Percentiles rank a stretch among this genome's conserved stretches.
Evolutionary conservation across 345 rosid species (phyloP).

Genomic region (Eucalyptus marginata): DNA sequence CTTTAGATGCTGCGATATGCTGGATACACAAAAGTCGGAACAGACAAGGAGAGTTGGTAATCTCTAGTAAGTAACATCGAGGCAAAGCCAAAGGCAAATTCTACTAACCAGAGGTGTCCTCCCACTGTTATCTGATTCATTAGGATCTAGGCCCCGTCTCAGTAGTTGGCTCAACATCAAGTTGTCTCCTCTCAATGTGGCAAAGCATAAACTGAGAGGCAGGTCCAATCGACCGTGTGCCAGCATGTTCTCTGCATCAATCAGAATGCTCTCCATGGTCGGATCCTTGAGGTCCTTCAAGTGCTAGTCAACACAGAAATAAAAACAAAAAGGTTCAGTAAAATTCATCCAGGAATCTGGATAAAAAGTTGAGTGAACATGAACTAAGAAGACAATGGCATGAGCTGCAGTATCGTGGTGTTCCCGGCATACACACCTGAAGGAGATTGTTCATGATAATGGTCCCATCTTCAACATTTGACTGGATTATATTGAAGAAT

Average conservation of each 20-base stretch:
- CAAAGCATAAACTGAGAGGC: slow-evolving; percentile 64
- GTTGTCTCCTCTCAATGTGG: slow-evolving; percentile 78
- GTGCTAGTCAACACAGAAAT: slow-evolving; percentile 1
- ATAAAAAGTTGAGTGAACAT: neutral
- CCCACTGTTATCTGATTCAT: slow-evolving; percentile 63
- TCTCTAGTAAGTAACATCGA: neutral
- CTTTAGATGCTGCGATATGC: slow-evolving; percentile 87
- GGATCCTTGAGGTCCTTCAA: slow-evolving; percentile 67
- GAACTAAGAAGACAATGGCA: neutral
- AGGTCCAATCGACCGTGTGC: slow-evolving; percentile 72
- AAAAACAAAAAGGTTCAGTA: neutral
- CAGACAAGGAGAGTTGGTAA: neutral
- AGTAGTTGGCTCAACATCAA: slow-evolving; percentile 58
- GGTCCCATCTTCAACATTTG: slow-evolving; percentile 3
- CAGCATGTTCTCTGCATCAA: slow-evolving; percentile 71
- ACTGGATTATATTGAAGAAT: slow-evolving; percentile 4
- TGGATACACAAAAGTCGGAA: slow-evolving; percentile 1
- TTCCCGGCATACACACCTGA: neutral
- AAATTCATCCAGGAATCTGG: neutral
- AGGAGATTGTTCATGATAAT: slow-evolving; percentile 5
- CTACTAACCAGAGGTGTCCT: slow-evolving; percentile 72
- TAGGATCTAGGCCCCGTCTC: slow-evolving; percentile 73
- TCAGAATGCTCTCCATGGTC: slow-evolving; percentile 44
- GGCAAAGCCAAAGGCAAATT: neutral
- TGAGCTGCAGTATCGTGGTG: neutral